Conservation (phyloP, 176 grass and related monocot genomes). For the Tillandsia fasciculata region DNA sequence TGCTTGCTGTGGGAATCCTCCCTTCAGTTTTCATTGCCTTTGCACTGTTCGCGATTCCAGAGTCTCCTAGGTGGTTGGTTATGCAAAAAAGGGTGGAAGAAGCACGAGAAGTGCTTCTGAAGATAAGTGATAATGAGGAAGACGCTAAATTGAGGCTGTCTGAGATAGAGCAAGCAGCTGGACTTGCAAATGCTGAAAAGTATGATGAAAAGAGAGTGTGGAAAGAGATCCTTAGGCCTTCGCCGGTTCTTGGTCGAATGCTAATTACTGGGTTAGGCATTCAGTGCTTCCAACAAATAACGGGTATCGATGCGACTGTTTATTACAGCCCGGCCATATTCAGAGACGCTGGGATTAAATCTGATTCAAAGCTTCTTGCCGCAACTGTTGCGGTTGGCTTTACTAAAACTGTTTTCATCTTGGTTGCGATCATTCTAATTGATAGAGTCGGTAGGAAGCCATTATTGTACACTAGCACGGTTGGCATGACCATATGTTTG, state of each 20-base stretch:
- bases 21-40: conserved; percentile 63
- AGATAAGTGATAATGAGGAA: conserved; percentile 37
- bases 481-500: conserved; percentile 53
- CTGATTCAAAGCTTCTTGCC: conserved; percentile 49
- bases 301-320: conserved; percentile 53
- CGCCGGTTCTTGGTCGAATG: conserved; percentile 43
- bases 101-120: conserved; percentile 43
- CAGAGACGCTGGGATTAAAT: conserved; percentile 39
- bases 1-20: conserved; percentile 78
- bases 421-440: conserved; percentile 49
- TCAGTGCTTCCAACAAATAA: conserved; percentile 65
- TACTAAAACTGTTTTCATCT: conserved; percentile 50
- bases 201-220: conserved; percentile 39
- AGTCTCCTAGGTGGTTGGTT: conserved; percentile 77
- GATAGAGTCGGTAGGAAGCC: conserved; percentile 52
- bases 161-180: conserved; percentile 53
- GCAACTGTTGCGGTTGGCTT: conserved; percentile 60
- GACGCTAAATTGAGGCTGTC: conserved; percentile 42
- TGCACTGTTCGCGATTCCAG: conserved; percentile 60
- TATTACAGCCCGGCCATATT: conserved; percentile 69
- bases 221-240: conserved; percentile 51
- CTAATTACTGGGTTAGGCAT: conserved; percentile 44
- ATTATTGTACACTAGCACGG: conserved; percentile 47
- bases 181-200: conserved; percentile 4
- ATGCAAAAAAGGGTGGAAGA: conserved; percentile 43